Base-by-base conservation (phyloP, 1,284 basidiomycete genomes). In the Wallemia mellicola region DNA sequence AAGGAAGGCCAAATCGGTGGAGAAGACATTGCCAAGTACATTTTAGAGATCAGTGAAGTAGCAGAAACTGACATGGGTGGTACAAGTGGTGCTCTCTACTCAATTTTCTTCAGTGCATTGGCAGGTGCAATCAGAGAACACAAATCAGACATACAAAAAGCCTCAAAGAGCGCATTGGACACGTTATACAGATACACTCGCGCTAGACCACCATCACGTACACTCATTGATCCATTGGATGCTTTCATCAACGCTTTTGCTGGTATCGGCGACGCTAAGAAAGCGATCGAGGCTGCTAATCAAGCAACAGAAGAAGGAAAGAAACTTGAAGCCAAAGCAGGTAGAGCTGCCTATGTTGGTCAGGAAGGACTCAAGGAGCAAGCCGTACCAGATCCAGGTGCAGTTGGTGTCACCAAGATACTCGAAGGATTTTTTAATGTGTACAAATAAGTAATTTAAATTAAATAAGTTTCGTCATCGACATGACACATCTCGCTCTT, bases 1-100 rank as follows among this genome's bases (percentile, higher is more conserved):
- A 59, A 67, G 19, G 58, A 63, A 9, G 68, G 68, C 33, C 73
- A 69, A 25, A 75, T 87, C 59, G 71, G 71, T 24, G 79, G 79
- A 14, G 66, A 73, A 24, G 78, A 87, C 65, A 73, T 86, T 54
- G 74, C 82, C 32, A 72, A 73, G 54, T 74, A 76, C 57, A 72
- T 86, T 60, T 77, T 85, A 33, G 72, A 74, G 2, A 78, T 91
- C 60, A 78, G 86, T 1, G 76, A 79, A 63, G 77, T 82, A 25
- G 80, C 81, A 2, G 86, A 89, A 70, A 80, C 83, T 64, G 75
- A 77, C 59, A 94, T 94, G 88, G 89, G 86, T 28, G 89, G 89
- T 22, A 94, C 88, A 2, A 84, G 81, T 62, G 89, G 88, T 3
- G 89, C 87, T 1, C 71, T 94, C 27, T 94, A 91, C 68, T 86